Percentiles rank a stretch among this genome's conserved stretches.
These are phyloP conservation scores for Termitomyces sp. DNA, from an alignment of 768 basidiomycete genomes.

Conservation along the genomic window DNA sequence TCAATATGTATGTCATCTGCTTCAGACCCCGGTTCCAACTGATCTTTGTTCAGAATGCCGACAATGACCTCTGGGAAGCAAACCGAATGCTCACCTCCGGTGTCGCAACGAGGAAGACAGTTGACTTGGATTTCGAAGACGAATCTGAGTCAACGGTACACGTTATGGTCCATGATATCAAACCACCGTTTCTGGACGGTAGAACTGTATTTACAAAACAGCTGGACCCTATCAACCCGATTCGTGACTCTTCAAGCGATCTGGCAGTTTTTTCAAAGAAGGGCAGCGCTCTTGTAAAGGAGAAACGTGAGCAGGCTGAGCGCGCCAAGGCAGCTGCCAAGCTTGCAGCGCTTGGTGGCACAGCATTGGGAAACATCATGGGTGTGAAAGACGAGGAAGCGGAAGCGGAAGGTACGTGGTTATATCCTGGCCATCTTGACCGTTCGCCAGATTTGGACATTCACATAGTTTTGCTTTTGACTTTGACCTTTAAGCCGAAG, in stretches of 20 bases:
- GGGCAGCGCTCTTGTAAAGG: conserved; percentile 91
- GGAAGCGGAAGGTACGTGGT: conserved; percentile 80
- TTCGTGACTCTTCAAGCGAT: conserved; percentile 90
- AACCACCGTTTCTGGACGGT: conserved; percentile 97
- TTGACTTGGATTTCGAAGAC: conserved; percentile 95
- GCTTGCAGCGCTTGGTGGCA: conserved; percentile 88
- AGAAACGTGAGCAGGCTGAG: conserved; percentile 96
- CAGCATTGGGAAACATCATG: conserved; percentile 95
- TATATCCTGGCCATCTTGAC: conserved; percentile 16
- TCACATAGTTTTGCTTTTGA: conserved; percentile 61
- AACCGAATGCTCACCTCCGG: conserved; percentile 98
- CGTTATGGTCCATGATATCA: conserved; percentile 95
- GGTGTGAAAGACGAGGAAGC: conserved; percentile 95
- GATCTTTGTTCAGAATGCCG: conserved; percentile 69
- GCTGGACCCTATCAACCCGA: conserved; percentile 95
- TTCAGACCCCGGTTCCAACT: background rate
- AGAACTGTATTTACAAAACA: conserved; percentile 95
- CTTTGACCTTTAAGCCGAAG: conserved; percentile 50
- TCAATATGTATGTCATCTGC: conserved; percentile 72
- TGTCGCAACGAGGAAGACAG: conserved; percentile 79
- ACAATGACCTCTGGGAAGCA: conserved; percentile 98
- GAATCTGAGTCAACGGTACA: conserved; percentile 96
- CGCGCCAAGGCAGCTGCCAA: conserved; percentile 96
- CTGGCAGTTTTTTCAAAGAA: conserved; percentile 97
- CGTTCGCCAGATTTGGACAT: conserved; percentile 63